Percentiles rank a stretch among this genome's conserved stretches.
These are phyloP conservation scores for Xylona heveae DNA, from an alignment of 495 filamentous ascomycete species.

Conservation along the genomic window DNA sequence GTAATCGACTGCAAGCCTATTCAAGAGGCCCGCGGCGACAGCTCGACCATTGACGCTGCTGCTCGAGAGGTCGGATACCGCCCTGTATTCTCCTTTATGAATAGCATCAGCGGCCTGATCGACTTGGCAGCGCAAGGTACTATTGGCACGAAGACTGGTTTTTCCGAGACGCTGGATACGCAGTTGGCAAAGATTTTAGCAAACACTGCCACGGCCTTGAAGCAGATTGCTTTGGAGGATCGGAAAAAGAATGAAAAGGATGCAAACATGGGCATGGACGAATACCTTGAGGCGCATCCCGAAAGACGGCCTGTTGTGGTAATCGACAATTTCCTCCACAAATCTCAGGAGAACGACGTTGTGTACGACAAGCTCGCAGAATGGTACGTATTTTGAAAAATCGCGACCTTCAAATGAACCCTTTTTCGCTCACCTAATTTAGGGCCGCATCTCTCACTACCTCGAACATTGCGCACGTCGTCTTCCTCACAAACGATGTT, in stretches of 20 bases:
- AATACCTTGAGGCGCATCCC: constrained; percentile 80
- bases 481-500: constrained; percentile 87
- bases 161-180: constrained; percentile 81
- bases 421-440: constrained; percentile 1
- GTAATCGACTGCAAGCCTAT: constrained; percentile 92
- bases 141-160: constrained; percentile 78
- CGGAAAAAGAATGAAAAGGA: constrained; percentile 56
- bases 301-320: constrained; percentile 70
- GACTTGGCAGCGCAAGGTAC: constrained; percentile 87
- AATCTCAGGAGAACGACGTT: constrained; percentile 43
- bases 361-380: constrained; percentile 83
- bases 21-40: constrained; percentile 77
- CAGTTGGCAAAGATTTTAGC: constrained; percentile 85
- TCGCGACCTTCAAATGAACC: not conserved
- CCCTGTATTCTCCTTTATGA: constrained; percentile 90
- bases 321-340: constrained; percentile 86
- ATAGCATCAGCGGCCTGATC: constrained; percentile 75
- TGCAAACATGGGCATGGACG: constrained; percentile 50
- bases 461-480: constrained; percentile 83
- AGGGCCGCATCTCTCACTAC: constrained; percentile 66
- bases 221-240: constrained; percentile 44
- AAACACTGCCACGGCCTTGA: constrained; percentile 63
- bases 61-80: constrained; percentile 77
- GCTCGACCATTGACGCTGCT: constrained; percentile 62
- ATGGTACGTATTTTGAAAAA: constrained; percentile 23